Base-by-base conservation (phyloP, 805 yeast species). In the Candida tibetensis region DNA sequence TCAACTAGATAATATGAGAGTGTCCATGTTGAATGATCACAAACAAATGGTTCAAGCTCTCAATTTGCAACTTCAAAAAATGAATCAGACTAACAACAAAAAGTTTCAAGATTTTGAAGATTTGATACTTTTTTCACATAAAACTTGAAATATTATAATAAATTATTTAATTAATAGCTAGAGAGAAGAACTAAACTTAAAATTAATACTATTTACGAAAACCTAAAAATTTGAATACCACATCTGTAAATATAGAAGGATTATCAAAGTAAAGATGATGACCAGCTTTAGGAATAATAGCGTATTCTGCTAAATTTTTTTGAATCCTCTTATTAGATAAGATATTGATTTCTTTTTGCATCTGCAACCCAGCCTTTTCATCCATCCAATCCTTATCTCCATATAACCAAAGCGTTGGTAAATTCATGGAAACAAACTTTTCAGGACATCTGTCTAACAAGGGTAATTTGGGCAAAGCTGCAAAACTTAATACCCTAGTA, bases 321-420 rank as follows among this genome's bases (percentile, higher is more conserved):
- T 42, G 59, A 58, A 33, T 69, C 57, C 32, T 57, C 58, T 53
- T 44, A 18, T 59, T 45, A 0, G 63, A 44, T 22, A 60, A 42
- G n/a, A 19, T 23, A 25, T 47, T 47, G 18, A 57, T 54, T 27
- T 57, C 61, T 27, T 48, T 40, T 7, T 43, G 46, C 53, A 55
- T 55, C 22, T 48, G 53, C 25, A 32, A 53, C 2, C 88, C 88
- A 9, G 82, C 84, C 32, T 66, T 70, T 37, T 69, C 74, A 43
- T 76, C 76, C 87, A 81, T 81, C 88, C 88, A 81, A 55, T 81
- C 88, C 27, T 58, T 62, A 42, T 80, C 85, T 7, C 88, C 88
- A 49, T 81, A 81, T 17, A 80, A 44, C 81, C 84, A 79, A 21
- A 79, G 55, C 1, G 78, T 66, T 3, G 78, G 78, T 12, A 75